These are phyloP conservation scores for Clitopilus hobsonii DNA, from an alignment of 768 basidiomycete genomes.

Conservation along the genomic window DNA sequence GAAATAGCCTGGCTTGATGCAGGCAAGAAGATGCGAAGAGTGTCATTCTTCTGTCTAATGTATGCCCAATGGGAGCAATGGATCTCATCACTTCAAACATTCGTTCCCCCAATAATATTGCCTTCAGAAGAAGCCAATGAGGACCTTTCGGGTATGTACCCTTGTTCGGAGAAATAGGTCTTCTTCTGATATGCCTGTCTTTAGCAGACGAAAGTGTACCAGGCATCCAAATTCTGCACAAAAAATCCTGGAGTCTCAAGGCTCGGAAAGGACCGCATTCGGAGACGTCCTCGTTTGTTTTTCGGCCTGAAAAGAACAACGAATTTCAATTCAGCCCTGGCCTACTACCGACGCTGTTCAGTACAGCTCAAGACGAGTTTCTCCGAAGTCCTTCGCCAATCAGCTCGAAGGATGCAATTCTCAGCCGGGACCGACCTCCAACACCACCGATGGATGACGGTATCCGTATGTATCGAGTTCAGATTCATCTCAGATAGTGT, in stretches of 20 bases:
- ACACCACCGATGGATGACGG: slow-evolving; percentile 8
- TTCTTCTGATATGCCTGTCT: background rate
- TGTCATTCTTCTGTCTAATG: slow-evolving; percentile 17
- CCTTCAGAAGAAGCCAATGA: slow-evolving; percentile 14
- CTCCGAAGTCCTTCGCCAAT: slow-evolving; percentile 10
- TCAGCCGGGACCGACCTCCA: slow-evolving; percentile 4
- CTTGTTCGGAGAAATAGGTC: background rate
- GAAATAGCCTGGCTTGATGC: slow-evolving; percentile 27
- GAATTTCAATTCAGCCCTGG: slow-evolving; percentile 29
- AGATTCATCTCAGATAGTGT: background rate
- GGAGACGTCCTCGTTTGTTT: slow-evolving; percentile 30
- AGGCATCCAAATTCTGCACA: slow-evolving; percentile 9
- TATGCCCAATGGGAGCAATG: slow-evolving; percentile 24
- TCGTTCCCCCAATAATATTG: slow-evolving; percentile 20
- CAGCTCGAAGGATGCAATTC: slow-evolving; percentile 3
- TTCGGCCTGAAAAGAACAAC: slow-evolving; percentile 18
- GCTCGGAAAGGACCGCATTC: slow-evolving; percentile 32
- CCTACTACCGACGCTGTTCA: slow-evolving; percentile 30
- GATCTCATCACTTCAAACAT: slow-evolving; percentile 19
- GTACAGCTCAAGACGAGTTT: slow-evolving; percentile 2
- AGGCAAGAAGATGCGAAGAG: slow-evolving; percentile 9
- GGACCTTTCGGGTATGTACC: slow-evolving; percentile 12
- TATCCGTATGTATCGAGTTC: slow-evolving; percentile 1
- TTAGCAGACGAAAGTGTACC: slow-evolving; percentile 15
- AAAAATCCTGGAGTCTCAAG: slow-evolving; percentile 33